A percentile compares a stretch with the other conserved stretches of the same genome.
Evolutionary conservation across 164 flowering plant species (phyloP).

Genomic region (Paratinospora sagittata): DNA sequence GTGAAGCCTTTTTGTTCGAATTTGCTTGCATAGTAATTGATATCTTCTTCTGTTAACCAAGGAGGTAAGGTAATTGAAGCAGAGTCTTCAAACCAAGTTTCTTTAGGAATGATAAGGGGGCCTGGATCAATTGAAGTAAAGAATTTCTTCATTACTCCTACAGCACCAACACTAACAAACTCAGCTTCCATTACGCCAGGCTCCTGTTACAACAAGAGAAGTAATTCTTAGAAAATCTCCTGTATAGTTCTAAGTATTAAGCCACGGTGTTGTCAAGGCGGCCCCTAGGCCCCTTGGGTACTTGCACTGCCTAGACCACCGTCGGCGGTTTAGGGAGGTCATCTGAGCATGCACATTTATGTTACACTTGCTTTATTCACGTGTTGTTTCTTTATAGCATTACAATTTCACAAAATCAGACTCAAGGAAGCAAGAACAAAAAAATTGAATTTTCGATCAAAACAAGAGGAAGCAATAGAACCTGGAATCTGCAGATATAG

Average conservation of each 20-base stretch:
- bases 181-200: conserved; percentile 51
- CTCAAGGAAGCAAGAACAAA: background rate
- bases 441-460: conserved; percentile 13
- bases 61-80: conserved; percentile 9
- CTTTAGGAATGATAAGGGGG: conserved; percentile 44
- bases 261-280: too few relatives aligned
- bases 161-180: conserved; percentile 29
- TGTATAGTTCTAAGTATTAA: too few relatives aligned
- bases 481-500: conserved; percentile 69
- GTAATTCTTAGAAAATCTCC: too few relatives aligned
- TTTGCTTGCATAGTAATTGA: conserved; percentile 25
- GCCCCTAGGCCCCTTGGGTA: too few relatives aligned
- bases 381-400: too few relatives aligned
- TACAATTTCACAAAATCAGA: background rate
- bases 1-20: conserved; percentile 36
- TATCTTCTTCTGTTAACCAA: conserved; percentile 20
- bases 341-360: too few relatives aligned
- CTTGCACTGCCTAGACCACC: too few relatives aligned
- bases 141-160: conserved; percentile 27
- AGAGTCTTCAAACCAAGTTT: conserved; percentile 28
- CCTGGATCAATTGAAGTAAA: conserved; percentile 30
- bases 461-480: too few relatives aligned
- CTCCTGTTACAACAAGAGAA: too few relatives aligned
- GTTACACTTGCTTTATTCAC: too few relatives aligned
- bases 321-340: too few relatives aligned